These are phyloP conservation scores for Penicillium mononematosum DNA, from an alignment of 495 filamentous ascomycete species.

Conservation along the genomic window DNA sequence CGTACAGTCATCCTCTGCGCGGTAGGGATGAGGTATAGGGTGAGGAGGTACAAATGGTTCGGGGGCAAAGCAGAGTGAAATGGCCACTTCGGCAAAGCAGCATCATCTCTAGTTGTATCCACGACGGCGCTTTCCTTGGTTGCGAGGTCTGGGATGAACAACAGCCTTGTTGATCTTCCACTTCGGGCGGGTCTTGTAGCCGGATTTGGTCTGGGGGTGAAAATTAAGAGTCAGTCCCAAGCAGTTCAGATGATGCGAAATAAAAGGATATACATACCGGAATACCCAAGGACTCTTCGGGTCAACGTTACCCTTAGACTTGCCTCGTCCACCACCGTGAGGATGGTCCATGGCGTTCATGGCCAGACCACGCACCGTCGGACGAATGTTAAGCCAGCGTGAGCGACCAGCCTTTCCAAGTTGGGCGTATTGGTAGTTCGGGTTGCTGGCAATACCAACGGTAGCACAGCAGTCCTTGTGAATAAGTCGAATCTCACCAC, in stretches of 20 bases:
- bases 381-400: constrained; percentile 88
- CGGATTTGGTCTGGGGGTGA: constrained; percentile 74
- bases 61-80: constrained; percentile 15
- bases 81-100: constrained; percentile 1
- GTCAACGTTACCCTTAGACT: constrained; percentile 95
- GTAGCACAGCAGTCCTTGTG: constrained; percentile 91
- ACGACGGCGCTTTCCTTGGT: constrained; percentile 68
- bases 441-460: constrained; percentile 89
- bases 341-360: constrained; percentile 98
- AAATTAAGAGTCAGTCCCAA: constrained; percentile 20
- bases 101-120: constrained; percentile 40
- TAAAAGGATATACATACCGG: constrained; percentile 62
- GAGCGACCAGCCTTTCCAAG: constrained; percentile 92
- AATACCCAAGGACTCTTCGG: constrained; percentile 92
- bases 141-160: constrained; percentile 68
- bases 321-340: constrained; percentile 97
- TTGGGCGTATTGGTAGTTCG: constrained; percentile 82
- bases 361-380: constrained; percentile 91
- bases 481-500: constrained; percentile 85
- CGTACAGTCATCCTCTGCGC: constrained; percentile 26
- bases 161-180: constrained; percentile 80
- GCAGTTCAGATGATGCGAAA: neutral
- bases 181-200: constrained; percentile 87
- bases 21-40: constrained; percentile 22
- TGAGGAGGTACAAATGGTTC: constrained; percentile 15